Evolutionary conservation across 805 yeast genomes (phyloP).

Genomic region (Candida vaughaniae): DNA sequence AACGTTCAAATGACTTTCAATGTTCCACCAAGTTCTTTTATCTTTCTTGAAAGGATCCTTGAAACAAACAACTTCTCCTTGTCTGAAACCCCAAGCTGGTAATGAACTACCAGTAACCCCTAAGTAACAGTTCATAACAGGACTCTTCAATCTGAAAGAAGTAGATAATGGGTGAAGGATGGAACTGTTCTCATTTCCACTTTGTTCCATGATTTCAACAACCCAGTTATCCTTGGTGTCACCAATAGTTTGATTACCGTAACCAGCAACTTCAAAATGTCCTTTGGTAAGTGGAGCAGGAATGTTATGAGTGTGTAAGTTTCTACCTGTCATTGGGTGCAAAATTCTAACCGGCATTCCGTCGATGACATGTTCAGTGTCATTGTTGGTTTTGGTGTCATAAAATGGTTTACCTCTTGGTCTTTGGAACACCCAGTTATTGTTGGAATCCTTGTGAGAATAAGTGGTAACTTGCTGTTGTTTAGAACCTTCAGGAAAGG

Average conservation of each 20-base stretch:
- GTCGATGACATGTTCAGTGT: slow-evolving; percentile 45
- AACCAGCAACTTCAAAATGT: slow-evolving; percentile 67
- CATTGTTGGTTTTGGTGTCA: slow-evolving; percentile 27
- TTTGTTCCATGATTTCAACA: slow-evolving; percentile 64
- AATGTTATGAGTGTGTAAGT: slow-evolving; percentile 70
- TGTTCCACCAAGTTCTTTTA: slow-evolving; percentile 87
- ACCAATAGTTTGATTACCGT: slow-evolving; percentile 64
- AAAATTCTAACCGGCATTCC: slow-evolving; percentile 62
- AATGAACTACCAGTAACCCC: slow-evolving; percentile 77
- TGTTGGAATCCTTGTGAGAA: slow-evolving; percentile 46
- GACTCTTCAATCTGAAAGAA: slow-evolving; percentile 72
- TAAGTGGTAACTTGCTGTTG: slow-evolving; percentile 50
- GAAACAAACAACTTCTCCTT: slow-evolving; percentile 90
- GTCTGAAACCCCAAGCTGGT: slow-evolving; percentile 98
- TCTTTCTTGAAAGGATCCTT: slow-evolving; percentile 67
- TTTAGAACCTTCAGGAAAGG: slow-evolving; percentile 47
- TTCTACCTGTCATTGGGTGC: slow-evolving; percentile 62
- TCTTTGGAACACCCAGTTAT: slow-evolving; percentile 49
- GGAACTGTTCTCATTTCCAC: slow-evolving; percentile 50
- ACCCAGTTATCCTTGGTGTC: slow-evolving; percentile 78
- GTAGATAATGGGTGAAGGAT: slow-evolving; percentile 79
- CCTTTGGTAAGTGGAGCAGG: slow-evolving; percentile 59
- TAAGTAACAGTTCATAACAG: slow-evolving; percentile 74
- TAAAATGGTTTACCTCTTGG: slow-evolving; percentile 40
- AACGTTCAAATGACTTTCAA: slow-evolving; percentile 66